A percentile compares a stretch with the other conserved stretches of the same genome.
These are phyloP conservation scores for Agrocybe pediades DNA, from an alignment of 768 basidiomycete species.

Conservation along the genomic window DNA sequence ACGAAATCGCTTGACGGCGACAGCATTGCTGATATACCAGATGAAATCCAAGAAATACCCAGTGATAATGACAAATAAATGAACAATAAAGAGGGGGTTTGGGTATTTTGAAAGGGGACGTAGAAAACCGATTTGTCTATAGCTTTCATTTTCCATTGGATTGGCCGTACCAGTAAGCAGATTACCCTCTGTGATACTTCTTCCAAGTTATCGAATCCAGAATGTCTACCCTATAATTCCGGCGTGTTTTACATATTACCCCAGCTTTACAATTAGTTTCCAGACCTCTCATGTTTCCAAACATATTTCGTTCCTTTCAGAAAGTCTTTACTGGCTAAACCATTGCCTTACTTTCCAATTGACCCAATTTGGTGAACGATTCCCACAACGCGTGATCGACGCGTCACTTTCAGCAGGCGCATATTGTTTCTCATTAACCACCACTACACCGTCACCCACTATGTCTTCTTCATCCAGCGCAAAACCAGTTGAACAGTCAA, in stretches of 20 bases:
- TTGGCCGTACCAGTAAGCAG: too few species aligned
- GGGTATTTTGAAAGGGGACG: background rate
- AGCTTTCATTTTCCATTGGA: background rate
- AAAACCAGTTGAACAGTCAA: slow-evolving; percentile 43
- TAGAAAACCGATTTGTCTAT: background rate
- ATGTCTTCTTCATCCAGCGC: slow-evolving; percentile 42
- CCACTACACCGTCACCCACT: slow-evolving; percentile 35
- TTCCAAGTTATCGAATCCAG: too few species aligned
- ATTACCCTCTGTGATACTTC: background rate
- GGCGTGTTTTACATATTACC: too few species aligned
- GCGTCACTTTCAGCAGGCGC: slow-evolving; percentile 22
- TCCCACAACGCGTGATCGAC: slow-evolving; percentile 30
- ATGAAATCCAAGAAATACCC: slow-evolving; percentile 55
- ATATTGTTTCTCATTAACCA: slow-evolving; percentile 5
- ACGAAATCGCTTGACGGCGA: slow-evolving; percentile 38
- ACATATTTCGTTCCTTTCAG: too few species aligned
- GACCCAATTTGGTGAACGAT: background rate
- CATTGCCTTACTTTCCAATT: background rate
- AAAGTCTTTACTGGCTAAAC: too few species aligned
- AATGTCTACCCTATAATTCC: too few species aligned
- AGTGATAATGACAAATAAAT: slow-evolving; percentile 46
- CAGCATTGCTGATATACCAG: slow-evolving; percentile 52
- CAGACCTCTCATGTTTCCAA: too few species aligned
- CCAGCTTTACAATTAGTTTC: too few species aligned
- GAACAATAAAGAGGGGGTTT: slow-evolving; percentile 1